Evolutionary conservation across 352 stramenopile species (phyloP).

Genomic region (Aphanomyces euteiches): DNA sequence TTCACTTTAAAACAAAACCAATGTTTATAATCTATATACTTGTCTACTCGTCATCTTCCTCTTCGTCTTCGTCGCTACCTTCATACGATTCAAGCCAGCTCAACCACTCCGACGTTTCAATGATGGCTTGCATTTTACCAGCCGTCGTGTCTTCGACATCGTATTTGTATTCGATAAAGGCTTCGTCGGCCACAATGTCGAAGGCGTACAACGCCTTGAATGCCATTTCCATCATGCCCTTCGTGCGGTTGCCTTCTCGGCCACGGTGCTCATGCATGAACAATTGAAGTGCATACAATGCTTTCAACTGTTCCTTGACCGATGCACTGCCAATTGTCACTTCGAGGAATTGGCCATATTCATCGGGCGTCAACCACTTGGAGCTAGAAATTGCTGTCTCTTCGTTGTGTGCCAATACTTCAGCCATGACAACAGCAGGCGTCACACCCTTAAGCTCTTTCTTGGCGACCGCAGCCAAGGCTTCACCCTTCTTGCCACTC

Average conservation of each 20-base stretch:
- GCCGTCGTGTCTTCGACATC: constrained; percentile 66
- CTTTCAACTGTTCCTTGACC: constrained; percentile 63
- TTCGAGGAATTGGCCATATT: constrained; percentile 64
- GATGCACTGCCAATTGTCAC: constrained; percentile 47
- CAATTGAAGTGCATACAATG: constrained; percentile 69
- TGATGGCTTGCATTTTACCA: constrained; percentile 78
- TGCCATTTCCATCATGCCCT: constrained; percentile 75
- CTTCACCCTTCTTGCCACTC: constrained; percentile 62
- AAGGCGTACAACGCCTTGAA: constrained; percentile 84
- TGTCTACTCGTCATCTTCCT: constrained; percentile 54
- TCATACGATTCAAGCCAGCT: constrained; percentile 79
- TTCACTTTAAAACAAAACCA: too few relatives aligned
- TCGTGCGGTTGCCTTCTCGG: constrained; percentile 36
- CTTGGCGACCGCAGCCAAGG: constrained; percentile 51
- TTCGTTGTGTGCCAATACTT: constrained; percentile 47
- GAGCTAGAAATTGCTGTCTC: constrained; percentile 69
- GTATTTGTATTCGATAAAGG: constrained; percentile 87
- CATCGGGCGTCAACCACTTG: constrained; percentile 68
- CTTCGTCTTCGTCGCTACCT: constrained; percentile 58
- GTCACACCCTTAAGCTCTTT: constrained; percentile 48
- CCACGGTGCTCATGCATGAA: constrained; percentile 73
- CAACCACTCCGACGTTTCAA: constrained; percentile 75
- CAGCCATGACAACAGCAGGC: constrained; percentile 53
- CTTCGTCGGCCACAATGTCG: constrained; percentile 72
- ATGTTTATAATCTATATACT: constrained; percentile 9